phyloP scores from a whole-genome alignment of 2,329 filamentous ascomycete species.

The Monosporascus sp. region DNA sequence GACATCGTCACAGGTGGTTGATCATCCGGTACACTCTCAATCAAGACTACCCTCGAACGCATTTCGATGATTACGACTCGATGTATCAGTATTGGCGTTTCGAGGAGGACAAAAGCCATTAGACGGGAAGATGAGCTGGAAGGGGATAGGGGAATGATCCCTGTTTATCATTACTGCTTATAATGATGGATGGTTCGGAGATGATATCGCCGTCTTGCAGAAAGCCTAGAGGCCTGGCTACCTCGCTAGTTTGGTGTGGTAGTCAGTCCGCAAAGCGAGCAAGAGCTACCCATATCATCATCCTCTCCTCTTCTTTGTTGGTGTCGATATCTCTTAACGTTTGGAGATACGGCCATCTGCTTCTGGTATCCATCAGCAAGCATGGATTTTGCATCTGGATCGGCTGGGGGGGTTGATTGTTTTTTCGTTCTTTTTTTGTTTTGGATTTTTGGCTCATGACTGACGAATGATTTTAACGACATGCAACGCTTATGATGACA shows the following conservation, averaged over 20 bases:
- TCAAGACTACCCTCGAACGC: not conserved
- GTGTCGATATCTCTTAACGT: not conserved
- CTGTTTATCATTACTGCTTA: not conserved
- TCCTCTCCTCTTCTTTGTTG: not conserved
- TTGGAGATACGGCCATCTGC: not conserved
- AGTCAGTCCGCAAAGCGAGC: not conserved
- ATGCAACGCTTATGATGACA: too few relatives aligned
- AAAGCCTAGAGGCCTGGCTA: not conserved
- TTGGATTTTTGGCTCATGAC: too few relatives aligned
- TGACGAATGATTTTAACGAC: too few relatives aligned
- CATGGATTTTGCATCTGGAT: not conserved
- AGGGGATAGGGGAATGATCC: not conserved
- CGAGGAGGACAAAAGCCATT: not conserved
- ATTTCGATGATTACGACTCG: not conserved
- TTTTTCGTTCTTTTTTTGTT: too few relatives aligned
- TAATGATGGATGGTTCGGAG: not conserved
- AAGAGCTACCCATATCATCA: not conserved
- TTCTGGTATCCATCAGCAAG: not conserved
- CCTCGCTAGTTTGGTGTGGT: not conserved
- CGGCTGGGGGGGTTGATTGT: too few relatives aligned
- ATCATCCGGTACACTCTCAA: not conserved
- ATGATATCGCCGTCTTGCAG: not conserved
- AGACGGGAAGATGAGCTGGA: not conserved
- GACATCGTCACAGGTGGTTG: constrained; percentile 44
- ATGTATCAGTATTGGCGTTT: not conserved